A percentile compares a stretch with the other conserved stretches of the same genome.
phyloP scores from a whole-genome alignment of 73 alveolate genomes.

The Urostyla sp. region DNA sequence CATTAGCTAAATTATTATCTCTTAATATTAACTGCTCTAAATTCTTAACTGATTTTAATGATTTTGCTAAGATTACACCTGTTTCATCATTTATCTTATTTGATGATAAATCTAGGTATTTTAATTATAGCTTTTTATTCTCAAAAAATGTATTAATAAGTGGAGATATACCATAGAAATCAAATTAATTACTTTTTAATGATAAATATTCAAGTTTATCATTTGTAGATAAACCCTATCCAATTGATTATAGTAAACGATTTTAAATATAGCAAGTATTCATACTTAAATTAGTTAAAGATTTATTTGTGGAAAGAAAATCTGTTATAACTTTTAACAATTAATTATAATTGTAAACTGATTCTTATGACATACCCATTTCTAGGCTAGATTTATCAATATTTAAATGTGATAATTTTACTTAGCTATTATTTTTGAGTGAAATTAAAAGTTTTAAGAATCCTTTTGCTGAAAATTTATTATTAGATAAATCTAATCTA shows the following conservation, averaged over 20 bases:
- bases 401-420: slow-evolving; percentile 6
- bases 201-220: slow-evolving; percentile 17
- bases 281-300: background rate
- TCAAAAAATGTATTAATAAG: background rate
- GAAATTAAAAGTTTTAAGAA: background rate
- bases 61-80: slow-evolving; percentile 2
- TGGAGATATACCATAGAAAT: background rate
- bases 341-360: background rate
- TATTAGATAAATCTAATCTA: slow-evolving; percentile 21
- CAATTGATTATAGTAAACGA: slow-evolving; percentile 22
- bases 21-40: slow-evolving; percentile 21
- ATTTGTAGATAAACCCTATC: background rate
- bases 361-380: slow-evolving; percentile 22
- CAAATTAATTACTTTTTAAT: slow-evolving; percentile 4
- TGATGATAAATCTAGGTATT: slow-evolving; percentile 12
- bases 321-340: background rate
- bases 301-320: background rate
- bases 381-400: slow-evolving; percentile 39
- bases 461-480: slow-evolving; percentile 16
- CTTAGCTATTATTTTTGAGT: background rate
- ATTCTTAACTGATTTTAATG: background rate
- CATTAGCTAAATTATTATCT: slow-evolving; percentile 23
- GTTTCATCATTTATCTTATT: slow-evolving; percentile 33
- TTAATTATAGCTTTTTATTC: background rate
- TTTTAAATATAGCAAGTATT: background rate